Evolutionary conservation across 805 yeast species (phyloP).

Genomic region (Suhomyces faveliae): DNA sequence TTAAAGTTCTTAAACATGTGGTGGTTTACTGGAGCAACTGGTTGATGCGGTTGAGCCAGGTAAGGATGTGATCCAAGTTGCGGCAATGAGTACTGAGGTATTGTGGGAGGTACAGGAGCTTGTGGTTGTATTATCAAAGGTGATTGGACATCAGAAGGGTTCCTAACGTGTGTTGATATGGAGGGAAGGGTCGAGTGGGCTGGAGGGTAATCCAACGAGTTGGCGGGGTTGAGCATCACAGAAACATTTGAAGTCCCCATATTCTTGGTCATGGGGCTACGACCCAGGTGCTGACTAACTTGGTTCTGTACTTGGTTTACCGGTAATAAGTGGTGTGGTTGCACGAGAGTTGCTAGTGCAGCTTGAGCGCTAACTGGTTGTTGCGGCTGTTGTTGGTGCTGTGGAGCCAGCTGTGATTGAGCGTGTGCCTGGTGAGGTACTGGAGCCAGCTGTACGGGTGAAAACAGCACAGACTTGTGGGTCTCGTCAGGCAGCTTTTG

Average conservation of each 20-base stretch:
- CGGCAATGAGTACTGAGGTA: background rate
- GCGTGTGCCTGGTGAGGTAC: slow-evolving; percentile 2
- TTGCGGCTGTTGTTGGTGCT: background rate
- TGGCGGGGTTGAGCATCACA: slow-evolving; percentile 2
- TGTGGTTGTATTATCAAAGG: slow-evolving; percentile 5
- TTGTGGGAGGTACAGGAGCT: background rate
- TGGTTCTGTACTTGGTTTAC: background rate
- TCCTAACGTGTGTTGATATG: background rate
- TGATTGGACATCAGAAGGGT: slow-evolving; percentile 1
- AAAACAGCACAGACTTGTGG: background rate
- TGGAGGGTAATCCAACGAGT: background rate
- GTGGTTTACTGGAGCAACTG: background rate
- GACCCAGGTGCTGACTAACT: background rate
- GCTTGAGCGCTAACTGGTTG: background rate
- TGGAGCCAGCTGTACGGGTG: background rate
- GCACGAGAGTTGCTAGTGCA: background rate
- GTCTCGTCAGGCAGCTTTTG: slow-evolving; percentile 7
- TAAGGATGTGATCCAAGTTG: background rate
- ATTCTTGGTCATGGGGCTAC: too few species aligned
- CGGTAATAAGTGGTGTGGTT: background rate
- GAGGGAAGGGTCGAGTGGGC: background rate
- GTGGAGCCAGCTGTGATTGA: slow-evolving; percentile 1
- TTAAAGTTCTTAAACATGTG: background rate
- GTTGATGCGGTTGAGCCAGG: background rate
- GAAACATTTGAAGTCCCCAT: background rate